Percentiles rank a stretch among this genome's conserved stretches.
Evolutionary conservation across 164 flowering plant species (phyloP).

Genomic region (Saururus chinensis): DNA sequence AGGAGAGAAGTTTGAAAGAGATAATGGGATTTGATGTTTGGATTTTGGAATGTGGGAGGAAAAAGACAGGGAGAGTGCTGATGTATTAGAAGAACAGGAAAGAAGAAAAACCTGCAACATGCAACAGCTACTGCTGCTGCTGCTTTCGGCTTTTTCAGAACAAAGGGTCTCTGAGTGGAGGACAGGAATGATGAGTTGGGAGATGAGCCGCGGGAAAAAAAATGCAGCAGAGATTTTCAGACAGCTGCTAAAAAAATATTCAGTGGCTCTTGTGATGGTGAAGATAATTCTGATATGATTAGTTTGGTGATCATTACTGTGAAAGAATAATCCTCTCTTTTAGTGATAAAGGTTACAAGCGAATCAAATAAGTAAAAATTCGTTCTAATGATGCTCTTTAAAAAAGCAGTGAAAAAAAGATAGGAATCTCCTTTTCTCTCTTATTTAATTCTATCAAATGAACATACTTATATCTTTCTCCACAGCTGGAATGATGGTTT

Average conservation of each 20-base stretch:
- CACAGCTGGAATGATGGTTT: no score
- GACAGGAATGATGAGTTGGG: background rate
- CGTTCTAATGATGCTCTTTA: background rate
- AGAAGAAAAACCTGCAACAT: background rate
- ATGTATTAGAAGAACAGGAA: no score
- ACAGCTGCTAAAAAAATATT: background rate
- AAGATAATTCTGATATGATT: conserved; percentile 2
- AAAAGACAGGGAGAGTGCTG: background rate
- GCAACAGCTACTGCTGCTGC: background rate
- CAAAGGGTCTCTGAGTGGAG: background rate
- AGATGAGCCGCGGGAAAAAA: background rate
- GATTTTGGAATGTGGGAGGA: background rate
- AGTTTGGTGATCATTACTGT: background rate
- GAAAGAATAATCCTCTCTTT: background rate
- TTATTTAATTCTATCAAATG: no score
- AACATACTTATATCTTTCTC: no score
- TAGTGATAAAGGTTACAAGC: background rate
- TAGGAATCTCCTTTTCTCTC: no score
- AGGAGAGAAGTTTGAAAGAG: background rate
- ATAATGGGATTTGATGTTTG: background rate
- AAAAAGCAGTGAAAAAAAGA: background rate
- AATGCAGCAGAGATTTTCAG: background rate
- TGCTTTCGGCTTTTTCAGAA: background rate
- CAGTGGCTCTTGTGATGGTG: background rate
- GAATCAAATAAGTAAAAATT: background rate